A percentile compares a stretch with the other conserved stretches of the same genome.
These are phyloP conservation scores for Kwoniella heveanensis DNA, from an alignment of 768 basidiomycete species.

Conservation along the genomic window DNA sequence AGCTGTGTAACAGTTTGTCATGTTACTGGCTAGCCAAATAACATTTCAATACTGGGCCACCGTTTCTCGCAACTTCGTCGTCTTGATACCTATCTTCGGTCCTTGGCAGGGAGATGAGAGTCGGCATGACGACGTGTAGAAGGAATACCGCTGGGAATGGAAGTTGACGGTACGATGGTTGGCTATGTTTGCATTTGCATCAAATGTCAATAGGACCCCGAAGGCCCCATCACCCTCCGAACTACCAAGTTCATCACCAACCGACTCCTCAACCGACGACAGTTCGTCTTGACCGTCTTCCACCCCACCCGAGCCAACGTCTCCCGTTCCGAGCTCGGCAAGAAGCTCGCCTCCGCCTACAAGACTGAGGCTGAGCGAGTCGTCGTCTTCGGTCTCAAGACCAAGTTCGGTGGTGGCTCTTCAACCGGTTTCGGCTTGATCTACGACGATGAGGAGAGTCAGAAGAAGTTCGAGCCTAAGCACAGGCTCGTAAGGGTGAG, in stretches of 20 bases:
- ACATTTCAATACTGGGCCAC: too few species aligned
- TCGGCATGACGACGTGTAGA: neutral
- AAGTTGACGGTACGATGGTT: neutral
- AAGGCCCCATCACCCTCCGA: constrained; percentile 86
- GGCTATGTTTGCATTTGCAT: too few species aligned
- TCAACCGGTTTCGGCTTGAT: constrained; percentile 97
- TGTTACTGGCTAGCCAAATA: too few species aligned
- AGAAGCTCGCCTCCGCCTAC: constrained; percentile 89
- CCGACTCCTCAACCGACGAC: constrained; percentile 91
- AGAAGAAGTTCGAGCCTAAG: constrained; percentile 96
- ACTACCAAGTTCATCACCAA: constrained; percentile 99
- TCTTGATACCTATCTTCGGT: too few species aligned
- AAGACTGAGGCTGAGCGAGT: constrained; percentile 89
- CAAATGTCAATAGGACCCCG: constrained; percentile 51
- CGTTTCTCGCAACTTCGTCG: too few species aligned
- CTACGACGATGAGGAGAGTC: constrained; percentile 91
- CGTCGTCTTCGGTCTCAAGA: constrained; percentile 87
- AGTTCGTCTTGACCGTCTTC: constrained; percentile 73
- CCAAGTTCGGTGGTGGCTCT: constrained; percentile 96
- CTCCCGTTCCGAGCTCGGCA: constrained; percentile 83
- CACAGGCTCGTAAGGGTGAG: constrained; percentile 91
- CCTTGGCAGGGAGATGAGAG: too few species aligned
- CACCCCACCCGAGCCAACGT: constrained; percentile 96
- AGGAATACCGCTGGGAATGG: neutral
- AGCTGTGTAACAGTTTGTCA: too few species aligned